Evolutionary conservation across 805 yeast genomes (phyloP), one percentile per base, ranked within the genome.

Genomic region (Teunomyces aglyptinius): DNA sequence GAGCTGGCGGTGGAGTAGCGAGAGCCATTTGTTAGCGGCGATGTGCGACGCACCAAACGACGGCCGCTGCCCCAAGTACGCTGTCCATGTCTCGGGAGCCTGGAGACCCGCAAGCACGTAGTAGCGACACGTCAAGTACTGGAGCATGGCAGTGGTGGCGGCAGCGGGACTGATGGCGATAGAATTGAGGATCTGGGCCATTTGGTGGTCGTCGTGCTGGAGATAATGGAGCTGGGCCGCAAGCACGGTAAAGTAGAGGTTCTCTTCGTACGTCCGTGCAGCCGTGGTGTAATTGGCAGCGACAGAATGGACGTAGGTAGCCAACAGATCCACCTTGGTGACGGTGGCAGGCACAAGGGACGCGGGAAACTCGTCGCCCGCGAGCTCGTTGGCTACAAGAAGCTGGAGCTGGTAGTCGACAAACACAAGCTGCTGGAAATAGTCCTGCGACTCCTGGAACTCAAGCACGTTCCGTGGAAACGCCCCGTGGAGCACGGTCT

Each of bases 371-470:
- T 58, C 65, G 12, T 52, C 50, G 6, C 66, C 65, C 13, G 15
- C 28, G 10, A 36, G 15, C 28, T 36, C 39, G 39, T 36, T 36
- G 18, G 28, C 67, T 31, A 70, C 55, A 5, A 64, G 50, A 5
- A 60, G 45, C 44, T 67, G 74, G 38, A 70, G 57, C 52, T 70
- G 70, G 54, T 67, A 65, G 49, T 72, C 77, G 29, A 70, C 53
- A 43, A 63, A 70, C 6, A 65, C 53, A 20, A 69, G 51, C 46
- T 64, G 74, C 43, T 63, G 61, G 49, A 72, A 58, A 38, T 59
- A 63, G 33, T 60, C 63, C 32, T 60, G 64, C 7, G 70, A 61
- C 16, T 68, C 67, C 49, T 67, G 66, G 47, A 60, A 67, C n/a
- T 53, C 57, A 31, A 58, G 49, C 29, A 70, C 70, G 27, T 63